These are phyloP conservation scores for Colletotrichum lupini DNA, from an alignment of 2,329 filamentous ascomycete genomes.

Conservation along the genomic window DNA sequence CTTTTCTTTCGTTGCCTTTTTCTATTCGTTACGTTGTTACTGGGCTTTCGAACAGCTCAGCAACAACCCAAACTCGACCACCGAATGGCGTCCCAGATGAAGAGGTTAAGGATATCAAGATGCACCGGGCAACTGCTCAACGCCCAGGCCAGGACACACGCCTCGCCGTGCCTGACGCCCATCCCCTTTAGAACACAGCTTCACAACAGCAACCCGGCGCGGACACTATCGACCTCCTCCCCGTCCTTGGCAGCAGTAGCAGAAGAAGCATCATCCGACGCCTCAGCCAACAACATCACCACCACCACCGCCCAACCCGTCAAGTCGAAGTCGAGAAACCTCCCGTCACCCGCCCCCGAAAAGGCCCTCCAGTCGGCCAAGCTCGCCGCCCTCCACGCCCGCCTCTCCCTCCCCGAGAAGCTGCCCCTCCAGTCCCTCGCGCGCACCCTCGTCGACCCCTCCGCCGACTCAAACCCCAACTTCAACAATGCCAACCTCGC, in stretches of 20 bases:
- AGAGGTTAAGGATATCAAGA: conserved; percentile 54
- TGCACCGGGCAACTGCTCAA: conserved; percentile 54
- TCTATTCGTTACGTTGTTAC: neutral
- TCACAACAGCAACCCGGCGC: conserved; percentile 8
- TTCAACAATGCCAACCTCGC: conserved; percentile 93
- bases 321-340: conserved; percentile 42
- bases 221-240: conserved; percentile 18
- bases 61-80: conserved; percentile 5
- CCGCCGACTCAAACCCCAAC: conserved; percentile 80
- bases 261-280: neutral
- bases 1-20: conserved; percentile 5
- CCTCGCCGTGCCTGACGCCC: conserved; percentile 31
- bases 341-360: conserved; percentile 78
- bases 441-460: conserved; percentile 84
- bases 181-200: conserved; percentile 35
- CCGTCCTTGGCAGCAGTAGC: conserved; percentile 14
- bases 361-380: conserved; percentile 82
- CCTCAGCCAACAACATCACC: conserved; percentile 40
- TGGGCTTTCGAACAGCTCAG: neutral
- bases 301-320: conserved; percentile 44
- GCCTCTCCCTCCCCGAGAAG: conserved; percentile 83
- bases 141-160: conserved; percentile 41
- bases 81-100: conserved; percentile 45
- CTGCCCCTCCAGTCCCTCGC: conserved; percentile 89
- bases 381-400: conserved; percentile 90